These are phyloP conservation scores for Kondoa malvinella DNA, from an alignment of 768 basidiomycete species.

Conservation along the genomic window DNA sequence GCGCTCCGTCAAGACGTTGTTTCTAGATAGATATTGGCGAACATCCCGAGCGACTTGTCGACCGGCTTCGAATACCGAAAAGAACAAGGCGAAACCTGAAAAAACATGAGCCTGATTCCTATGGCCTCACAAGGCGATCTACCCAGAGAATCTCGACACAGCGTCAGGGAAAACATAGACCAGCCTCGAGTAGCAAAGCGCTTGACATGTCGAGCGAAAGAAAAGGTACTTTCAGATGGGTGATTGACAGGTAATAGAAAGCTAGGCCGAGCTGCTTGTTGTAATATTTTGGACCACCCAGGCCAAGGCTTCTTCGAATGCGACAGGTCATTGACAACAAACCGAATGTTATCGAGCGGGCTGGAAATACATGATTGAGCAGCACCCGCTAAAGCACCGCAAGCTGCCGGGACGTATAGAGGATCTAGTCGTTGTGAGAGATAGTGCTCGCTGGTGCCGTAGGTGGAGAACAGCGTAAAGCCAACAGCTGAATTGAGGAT, in stretches of 20 bases:
- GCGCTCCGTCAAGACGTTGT: slow-evolving; percentile 9
- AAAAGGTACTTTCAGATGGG: neutral
- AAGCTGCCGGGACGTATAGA: slow-evolving; percentile 21
- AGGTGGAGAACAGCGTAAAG: slow-evolving; percentile 22
- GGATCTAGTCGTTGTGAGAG: slow-evolving; percentile 2
- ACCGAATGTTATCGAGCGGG: slow-evolving; percentile 26
- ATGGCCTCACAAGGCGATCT: too few relatives aligned
- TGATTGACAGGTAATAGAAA: neutral
- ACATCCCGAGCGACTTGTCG: slow-evolving; percentile 12
- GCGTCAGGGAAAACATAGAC: slow-evolving; percentile 18
- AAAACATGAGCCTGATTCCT: too few relatives aligned
- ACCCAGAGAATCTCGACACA: slow-evolving; percentile 20
- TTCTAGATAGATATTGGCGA: slow-evolving; percentile 15
- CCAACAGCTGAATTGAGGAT: slow-evolving; percentile 24
- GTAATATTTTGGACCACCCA: slow-evolving; percentile 3
- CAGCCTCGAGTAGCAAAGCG: slow-evolving; percentile 15
- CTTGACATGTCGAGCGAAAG: slow-evolving; percentile 14
- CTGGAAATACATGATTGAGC: slow-evolving; percentile 24
- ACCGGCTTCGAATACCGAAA: slow-evolving; percentile 23
- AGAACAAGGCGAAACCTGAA: slow-evolving; percentile 24
- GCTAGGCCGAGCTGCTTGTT: slow-evolving; percentile 1
- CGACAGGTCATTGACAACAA: slow-evolving; percentile 17
- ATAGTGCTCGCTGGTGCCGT: slow-evolving; percentile 14
- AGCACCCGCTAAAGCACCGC: slow-evolving; percentile 23
- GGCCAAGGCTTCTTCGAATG: slow-evolving; percentile 6